Evolutionary conservation across 768 basidiomycete species (phyloP).

Genomic region (Tephrocybe sp.): DNA sequence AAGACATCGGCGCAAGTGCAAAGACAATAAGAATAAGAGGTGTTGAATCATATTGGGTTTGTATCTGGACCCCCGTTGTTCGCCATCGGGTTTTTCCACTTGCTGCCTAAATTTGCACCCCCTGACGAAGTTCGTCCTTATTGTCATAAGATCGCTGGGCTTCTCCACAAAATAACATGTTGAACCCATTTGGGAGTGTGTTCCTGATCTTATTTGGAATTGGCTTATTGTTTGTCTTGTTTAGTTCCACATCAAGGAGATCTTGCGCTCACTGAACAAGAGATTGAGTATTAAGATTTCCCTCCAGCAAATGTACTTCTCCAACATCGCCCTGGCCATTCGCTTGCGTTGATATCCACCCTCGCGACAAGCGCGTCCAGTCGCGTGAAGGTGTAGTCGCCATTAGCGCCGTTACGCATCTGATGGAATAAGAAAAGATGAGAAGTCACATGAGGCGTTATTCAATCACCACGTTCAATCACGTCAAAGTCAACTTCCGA

Average conservation of each 20-base stretch:
- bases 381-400: not conserved
- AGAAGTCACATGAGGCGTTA: slow-evolving; percentile 5
- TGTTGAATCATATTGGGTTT: not conserved
- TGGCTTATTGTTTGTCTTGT: slow-evolving; percentile 35
- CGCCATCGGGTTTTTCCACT: slow-evolving; percentile 15
- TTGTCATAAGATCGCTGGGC: slow-evolving; percentile 19
- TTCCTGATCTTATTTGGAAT: slow-evolving; percentile 33
- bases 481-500: not conserved
- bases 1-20: slow-evolving; percentile 12
- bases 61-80: not conserved
- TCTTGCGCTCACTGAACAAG: slow-evolving; percentile 13
- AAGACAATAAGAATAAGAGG: slow-evolving; percentile 35
- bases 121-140: slow-evolving; percentile 20
- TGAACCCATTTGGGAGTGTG: slow-evolving; percentile 22
- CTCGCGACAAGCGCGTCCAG: not conserved
- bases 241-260: slow-evolving; percentile 13
- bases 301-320: not conserved
- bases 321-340: not conserved
- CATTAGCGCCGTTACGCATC: not conserved
- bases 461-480: not conserved
- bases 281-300: slow-evolving; percentile 20
- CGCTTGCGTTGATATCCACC: not conserved
- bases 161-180: slow-evolving; percentile 13
- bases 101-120: slow-evolving; percentile 22
- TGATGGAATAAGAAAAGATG: not conserved